phyloP scores from a whole-genome alignment of 345 rosid species.

The Angophora floribunda region DNA sequence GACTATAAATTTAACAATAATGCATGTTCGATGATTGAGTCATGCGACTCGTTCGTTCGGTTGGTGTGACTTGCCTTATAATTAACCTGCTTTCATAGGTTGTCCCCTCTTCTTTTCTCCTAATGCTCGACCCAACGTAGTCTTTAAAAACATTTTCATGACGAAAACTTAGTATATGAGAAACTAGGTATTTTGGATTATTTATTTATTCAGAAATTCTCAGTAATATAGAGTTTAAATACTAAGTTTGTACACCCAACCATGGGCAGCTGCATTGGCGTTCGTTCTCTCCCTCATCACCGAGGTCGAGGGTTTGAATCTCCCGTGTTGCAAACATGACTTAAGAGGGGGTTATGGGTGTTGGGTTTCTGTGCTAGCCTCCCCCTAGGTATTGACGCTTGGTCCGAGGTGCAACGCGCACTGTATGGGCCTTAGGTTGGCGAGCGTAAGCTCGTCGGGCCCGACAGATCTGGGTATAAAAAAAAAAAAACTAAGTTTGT shows the following conservation, averaged over 20 bases:
- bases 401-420: too few species aligned
- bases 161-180: not conserved
- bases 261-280: too few species aligned
- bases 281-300: too few species aligned
- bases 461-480: too few species aligned
- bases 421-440: too few species aligned
- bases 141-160: not conserved
- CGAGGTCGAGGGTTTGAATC: too few species aligned
- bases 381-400: too few species aligned
- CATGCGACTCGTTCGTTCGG: not conserved
- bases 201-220: not conserved
- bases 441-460: too few species aligned
- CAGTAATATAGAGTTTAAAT: not conserved
- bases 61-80: not conserved
- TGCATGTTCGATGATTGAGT: not conserved
- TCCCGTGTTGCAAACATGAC: too few species aligned
- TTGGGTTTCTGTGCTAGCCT: too few species aligned
- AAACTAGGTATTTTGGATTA: not conserved
- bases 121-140: not conserved
- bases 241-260: not conserved
- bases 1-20: not conserved
- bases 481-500: not conserved
- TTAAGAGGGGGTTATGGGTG: too few species aligned
- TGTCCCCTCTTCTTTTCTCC: not conserved
- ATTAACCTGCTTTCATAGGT: not conserved